Evolutionary conservation across 176 grass and related monocot genomes (phyloP), one percentile per base, ranked within the genome.

Genomic region (Puccinellia tenuiflora): DNA sequence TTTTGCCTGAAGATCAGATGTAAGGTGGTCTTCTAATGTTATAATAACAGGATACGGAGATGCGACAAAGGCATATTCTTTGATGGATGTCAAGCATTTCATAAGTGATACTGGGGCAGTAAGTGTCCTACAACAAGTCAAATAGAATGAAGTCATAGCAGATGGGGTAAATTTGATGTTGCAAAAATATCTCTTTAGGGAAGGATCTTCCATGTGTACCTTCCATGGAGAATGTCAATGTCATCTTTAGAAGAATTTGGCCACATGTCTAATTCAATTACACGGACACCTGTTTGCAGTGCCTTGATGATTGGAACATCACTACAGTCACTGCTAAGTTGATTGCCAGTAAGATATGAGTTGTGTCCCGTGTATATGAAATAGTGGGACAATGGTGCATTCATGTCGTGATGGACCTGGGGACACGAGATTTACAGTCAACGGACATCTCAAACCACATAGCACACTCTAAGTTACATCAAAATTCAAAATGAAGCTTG

Each of bases 311-410:
- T 98, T 22, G n/a, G 96, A 66, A 46, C 83, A 85, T 98, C 96
- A 85, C 96, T 93, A 79, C 96, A 98, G 69, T 98, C 96, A 80
- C 96, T 96, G 87, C 96, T 98, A 43, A 98, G 96, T 68, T 98
- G 96, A 78, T 98, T 98, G 9, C 96, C 96, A 1, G 96, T 96
- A 75, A 98, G 87, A 53, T 93, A 98, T 6, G 91, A 98, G 85
- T 98, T 98, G 85, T 98, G 96, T 17, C 96, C 93, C 10, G 96
- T 98, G 88, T 96, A 88, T 89, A 98, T 93, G 86, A 89, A 98
- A 75, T 98, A 98, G 57, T 96, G 93, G 21, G 96, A 96, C 43
- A 98, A 73, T 16, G 96, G 96, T 52, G 85, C 93, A 24, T 62
- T 93, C 96, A 98, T 98, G 83, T 98, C 91, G 7, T 98, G 96